Evolutionary conservation across 1,139 yeast species (phyloP).

Genomic region (Meyerozyma smithsonii): DNA sequence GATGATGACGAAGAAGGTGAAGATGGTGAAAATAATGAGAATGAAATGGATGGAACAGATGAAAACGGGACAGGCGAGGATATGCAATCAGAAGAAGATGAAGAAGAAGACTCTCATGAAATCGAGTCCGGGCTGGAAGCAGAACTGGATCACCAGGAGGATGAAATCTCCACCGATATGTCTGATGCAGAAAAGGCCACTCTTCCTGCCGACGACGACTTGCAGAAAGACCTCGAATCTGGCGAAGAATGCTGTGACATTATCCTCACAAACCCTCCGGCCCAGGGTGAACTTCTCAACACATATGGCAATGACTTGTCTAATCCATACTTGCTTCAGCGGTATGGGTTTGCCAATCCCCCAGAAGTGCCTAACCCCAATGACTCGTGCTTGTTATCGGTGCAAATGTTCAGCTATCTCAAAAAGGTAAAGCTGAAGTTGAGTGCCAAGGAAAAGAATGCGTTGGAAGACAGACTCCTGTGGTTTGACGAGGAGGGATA

Average conservation of each 20-base stretch:
- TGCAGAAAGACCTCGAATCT: conserved; percentile 29
- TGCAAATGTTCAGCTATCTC: conserved; percentile 43
- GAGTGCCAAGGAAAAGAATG: conserved; percentile 22
- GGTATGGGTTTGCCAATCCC: conserved; percentile 64
- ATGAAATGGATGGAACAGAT: no score
- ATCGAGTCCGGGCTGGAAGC: background rate
- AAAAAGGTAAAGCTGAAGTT: conserved; percentile 23
- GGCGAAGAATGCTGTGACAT: conserved; percentile 55
- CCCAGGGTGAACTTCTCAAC: conserved; percentile 61
- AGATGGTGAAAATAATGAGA: conserved; percentile 10
- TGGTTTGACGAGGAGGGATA: conserved; percentile 65
- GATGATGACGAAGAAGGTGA: conserved; percentile 10
- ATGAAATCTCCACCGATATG: conserved; percentile 17
- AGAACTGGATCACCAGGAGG: conserved; percentile 14
- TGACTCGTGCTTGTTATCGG: conserved; percentile 55
- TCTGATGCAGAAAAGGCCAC: conserved; percentile 23
- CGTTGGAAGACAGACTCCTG: conserved; percentile 40
- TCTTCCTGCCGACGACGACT: conserved; percentile 20
- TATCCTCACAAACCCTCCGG: conserved; percentile 35
- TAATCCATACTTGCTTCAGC: conserved; percentile 60
- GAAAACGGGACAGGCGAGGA: no score
- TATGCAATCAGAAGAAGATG: no score
- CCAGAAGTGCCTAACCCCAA: conserved; percentile 44
- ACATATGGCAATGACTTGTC: conserved; percentile 69
- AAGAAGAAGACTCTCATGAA: no score